phyloP scores from a whole-genome alignment of 1,284 basidiomycete genomes.

The Papiliotrema terrestris region DNA sequence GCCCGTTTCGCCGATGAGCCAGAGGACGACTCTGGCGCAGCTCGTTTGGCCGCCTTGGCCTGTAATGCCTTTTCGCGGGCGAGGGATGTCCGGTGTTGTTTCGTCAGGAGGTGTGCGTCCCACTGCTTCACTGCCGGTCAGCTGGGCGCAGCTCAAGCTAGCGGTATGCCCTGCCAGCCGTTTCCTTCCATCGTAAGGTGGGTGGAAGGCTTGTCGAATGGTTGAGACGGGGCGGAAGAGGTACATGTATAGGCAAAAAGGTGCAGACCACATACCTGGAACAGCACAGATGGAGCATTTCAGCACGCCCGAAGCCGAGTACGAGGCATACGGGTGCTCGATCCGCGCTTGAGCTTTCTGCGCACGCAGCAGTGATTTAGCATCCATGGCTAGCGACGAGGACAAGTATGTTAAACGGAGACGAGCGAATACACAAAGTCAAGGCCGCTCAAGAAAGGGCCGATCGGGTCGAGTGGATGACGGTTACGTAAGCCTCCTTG shows the following conservation, averaged over 20 bases:
- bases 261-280: constrained; percentile 31
- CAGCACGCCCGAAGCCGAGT: constrained; percentile 38
- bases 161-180: background rate
- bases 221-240: too few relatives aligned
- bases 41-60: constrained; percentile 24
- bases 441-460: background rate
- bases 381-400: constrained; percentile 35
- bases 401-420: background rate
- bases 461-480: background rate
- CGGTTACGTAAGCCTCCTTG: too few relatives aligned
- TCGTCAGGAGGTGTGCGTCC: constrained; percentile 48
- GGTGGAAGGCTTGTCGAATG: too few relatives aligned
- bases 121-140: constrained; percentile 44
- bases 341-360: constrained; percentile 45
- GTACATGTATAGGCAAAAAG: too few relatives aligned
- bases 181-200: background rate
- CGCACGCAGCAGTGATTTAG: constrained; percentile 45
- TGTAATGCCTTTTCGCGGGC: constrained; percentile 38
- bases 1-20: constrained; percentile 20
- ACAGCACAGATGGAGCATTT: constrained; percentile 47
- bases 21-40: constrained; percentile 11
- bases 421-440: background rate
- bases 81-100: constrained; percentile 46
- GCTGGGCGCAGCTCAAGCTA: background rate
- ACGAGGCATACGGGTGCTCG: constrained; percentile 43